phyloP scores from a whole-genome alignment of 2,329 filamentous ascomycete genomes.

The Sporothrix schenckii region DNA sequence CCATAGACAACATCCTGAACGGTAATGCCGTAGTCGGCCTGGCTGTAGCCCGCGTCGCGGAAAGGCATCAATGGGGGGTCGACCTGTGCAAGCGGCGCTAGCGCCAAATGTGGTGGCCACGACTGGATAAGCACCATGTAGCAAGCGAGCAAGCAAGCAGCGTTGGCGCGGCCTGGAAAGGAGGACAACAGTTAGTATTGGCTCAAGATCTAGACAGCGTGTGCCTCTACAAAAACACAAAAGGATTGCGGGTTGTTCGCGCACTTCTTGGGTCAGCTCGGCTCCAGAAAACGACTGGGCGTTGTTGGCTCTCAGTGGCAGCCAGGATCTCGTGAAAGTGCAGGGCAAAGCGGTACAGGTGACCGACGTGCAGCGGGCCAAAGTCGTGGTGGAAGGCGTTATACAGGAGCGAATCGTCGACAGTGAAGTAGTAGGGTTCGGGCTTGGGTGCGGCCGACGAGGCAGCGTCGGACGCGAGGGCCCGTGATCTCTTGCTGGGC shows the following conservation, averaged over 20 bases:
- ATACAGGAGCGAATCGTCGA: constrained; percentile 90
- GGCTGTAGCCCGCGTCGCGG: constrained; percentile 95
- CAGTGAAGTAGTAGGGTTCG: constrained; percentile 89
- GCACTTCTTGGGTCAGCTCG: constrained; percentile 85
- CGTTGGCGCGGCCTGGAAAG: constrained; percentile 77
- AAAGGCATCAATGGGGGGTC: constrained; percentile 99
- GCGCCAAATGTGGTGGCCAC: constrained; percentile 93
- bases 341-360: constrained; percentile 93
- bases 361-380: constrained; percentile 93
- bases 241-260: constrained; percentile 42
- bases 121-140: constrained; percentile 99
- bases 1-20: constrained; percentile 98
- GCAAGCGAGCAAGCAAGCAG: constrained; percentile 90
- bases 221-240: not conserved
- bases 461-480: constrained; percentile 51
- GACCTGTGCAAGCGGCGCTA: constrained; percentile 93
- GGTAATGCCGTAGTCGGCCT: constrained; percentile 93
- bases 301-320: constrained; percentile 84
- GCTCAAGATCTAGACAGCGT: not conserved
- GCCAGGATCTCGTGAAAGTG: constrained; percentile 94
- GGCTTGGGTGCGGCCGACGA: constrained; percentile 45
- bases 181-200: constrained; percentile 37
- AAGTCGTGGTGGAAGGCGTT: constrained; percentile 99
- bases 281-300: constrained; percentile 95
- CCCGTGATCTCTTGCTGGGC: constrained; percentile 74